phyloP scores from a whole-genome alignment of 2,329 filamentous ascomycete genomes.

The Fusarium subglutinans region DNA sequence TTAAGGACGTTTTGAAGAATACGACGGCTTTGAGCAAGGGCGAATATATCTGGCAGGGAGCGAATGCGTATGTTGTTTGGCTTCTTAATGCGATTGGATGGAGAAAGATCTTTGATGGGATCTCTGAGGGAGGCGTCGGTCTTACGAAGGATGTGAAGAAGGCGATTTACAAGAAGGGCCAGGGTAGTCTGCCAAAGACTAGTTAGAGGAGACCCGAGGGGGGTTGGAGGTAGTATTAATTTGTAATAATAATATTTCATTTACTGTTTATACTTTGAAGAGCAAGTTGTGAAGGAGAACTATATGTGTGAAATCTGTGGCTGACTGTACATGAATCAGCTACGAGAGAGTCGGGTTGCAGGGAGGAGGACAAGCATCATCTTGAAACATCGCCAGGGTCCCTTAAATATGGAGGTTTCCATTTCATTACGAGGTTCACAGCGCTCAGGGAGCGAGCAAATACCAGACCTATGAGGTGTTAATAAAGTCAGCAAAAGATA shows the following conservation, averaged over 20 bases:
- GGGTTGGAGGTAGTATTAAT: accelerated
- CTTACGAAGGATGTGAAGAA: background rate
- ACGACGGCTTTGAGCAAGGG: background rate
- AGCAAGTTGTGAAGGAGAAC: background rate
- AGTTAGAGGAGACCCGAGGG: background rate
- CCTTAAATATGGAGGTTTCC: too few species aligned
- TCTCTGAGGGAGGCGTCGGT: accelerated
- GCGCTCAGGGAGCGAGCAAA: too few species aligned
- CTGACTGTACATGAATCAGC: background rate
- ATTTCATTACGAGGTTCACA: too few species aligned
- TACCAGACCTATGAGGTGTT: too few species aligned
- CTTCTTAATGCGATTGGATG: slow-evolving; percentile 4
- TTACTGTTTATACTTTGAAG: accelerated
- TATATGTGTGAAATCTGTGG: accelerated
- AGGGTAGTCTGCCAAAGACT: background rate
- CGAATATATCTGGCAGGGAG: background rate
- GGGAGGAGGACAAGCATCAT: background rate
- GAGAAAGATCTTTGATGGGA: background rate
- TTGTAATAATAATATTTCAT: too few species aligned
- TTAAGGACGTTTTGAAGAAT: background rate
- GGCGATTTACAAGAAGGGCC: background rate
- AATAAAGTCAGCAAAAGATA: too few species aligned
- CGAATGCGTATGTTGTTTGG: slow-evolving; percentile 8
- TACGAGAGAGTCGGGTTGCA: background rate
- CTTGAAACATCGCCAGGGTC: too few species aligned